These are phyloP conservation scores for Apiospora kogelbergensis DNA, from an alignment of 2,329 filamentous ascomycete genomes.

Conservation along the genomic window DNA sequence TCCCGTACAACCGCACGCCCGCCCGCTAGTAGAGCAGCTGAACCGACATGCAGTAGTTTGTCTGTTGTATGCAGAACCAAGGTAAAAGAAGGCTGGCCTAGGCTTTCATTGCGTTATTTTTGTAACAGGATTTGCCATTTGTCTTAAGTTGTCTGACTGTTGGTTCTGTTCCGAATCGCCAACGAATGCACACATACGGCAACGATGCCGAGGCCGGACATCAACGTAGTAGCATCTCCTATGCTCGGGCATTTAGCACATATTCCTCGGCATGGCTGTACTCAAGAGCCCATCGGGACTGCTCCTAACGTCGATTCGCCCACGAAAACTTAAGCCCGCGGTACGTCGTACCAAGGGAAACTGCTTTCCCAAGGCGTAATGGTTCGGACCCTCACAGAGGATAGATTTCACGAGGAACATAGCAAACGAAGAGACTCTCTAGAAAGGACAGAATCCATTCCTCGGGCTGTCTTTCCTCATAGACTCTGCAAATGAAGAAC, in stretches of 20 bases:
- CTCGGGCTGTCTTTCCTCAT: neutral
- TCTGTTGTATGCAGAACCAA: neutral
- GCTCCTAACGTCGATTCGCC: neutral
- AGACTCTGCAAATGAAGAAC: neutral
- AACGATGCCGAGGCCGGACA: neutral
- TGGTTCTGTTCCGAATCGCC: neutral
- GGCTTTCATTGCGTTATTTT: neutral
- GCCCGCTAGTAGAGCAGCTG: neutral
- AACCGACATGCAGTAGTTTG: neutral
- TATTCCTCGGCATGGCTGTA: too few species aligned
- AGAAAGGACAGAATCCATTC: neutral
- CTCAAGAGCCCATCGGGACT: neutral
- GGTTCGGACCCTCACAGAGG: neutral
- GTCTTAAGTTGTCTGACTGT: neutral
- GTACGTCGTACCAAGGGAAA: neutral
- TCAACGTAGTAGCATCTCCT: neutral
- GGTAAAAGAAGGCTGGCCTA: neutral
- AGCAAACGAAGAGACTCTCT: neutral
- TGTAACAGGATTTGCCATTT: neutral
- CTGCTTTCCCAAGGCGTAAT: neutral
- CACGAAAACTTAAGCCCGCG: neutral
- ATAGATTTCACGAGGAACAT: neutral
- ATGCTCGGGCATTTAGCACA: neutral
- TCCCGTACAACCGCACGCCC: neutral
- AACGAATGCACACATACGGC: neutral